Conservation (phyloP, 2,329 filamentous ascomycete genomes). For the Xylaria sp. region DNA sequence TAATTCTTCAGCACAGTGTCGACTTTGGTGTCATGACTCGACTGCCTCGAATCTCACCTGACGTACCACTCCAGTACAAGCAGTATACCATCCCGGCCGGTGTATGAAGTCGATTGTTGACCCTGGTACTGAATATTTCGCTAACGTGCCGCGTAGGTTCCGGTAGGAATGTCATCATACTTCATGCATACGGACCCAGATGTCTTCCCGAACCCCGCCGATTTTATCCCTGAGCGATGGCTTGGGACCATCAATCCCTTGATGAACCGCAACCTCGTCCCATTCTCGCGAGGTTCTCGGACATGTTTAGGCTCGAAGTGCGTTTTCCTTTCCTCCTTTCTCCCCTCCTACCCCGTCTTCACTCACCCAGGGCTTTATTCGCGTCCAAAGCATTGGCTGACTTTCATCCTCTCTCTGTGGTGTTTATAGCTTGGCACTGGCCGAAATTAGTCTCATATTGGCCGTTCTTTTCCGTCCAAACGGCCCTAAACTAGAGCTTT, state of each 20-base stretch:
- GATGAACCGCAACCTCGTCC: constrained; percentile 38
- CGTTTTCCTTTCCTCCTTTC: not conserved
- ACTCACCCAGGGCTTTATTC: not conserved
- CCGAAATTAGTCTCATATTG: constrained; percentile 35
- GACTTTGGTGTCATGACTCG: constrained; percentile 40
- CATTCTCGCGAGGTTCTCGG: constrained; percentile 37
- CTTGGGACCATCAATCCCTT: constrained; percentile 31
- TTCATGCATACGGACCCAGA: constrained; percentile 43
- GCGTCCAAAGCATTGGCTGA: not conserved
- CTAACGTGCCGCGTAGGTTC: constrained; percentile 30
- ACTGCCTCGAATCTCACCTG: constrained; percentile 40
- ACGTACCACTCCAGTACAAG: constrained; percentile 40
- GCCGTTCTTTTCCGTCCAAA: constrained; percentile 37
- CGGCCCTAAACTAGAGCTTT: constrained; percentile 32
- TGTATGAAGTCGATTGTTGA: constrained; percentile 25
- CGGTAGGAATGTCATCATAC: constrained; percentile 44
- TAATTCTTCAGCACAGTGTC: constrained; percentile 15
- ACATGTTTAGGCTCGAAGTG: constrained; percentile 39
- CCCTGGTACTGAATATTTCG: not conserved
- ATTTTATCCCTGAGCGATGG: constrained; percentile 42
- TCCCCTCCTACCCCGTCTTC: not conserved
- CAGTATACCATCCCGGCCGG: constrained; percentile 38
- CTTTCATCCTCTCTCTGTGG: not conserved
- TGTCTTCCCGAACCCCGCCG: constrained; percentile 41
- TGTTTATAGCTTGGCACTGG: constrained; percentile 30